These are phyloP conservation scores for Metrosideros polymorpha DNA, from an alignment of 441 rosid species.

Conservation along the genomic window DNA sequence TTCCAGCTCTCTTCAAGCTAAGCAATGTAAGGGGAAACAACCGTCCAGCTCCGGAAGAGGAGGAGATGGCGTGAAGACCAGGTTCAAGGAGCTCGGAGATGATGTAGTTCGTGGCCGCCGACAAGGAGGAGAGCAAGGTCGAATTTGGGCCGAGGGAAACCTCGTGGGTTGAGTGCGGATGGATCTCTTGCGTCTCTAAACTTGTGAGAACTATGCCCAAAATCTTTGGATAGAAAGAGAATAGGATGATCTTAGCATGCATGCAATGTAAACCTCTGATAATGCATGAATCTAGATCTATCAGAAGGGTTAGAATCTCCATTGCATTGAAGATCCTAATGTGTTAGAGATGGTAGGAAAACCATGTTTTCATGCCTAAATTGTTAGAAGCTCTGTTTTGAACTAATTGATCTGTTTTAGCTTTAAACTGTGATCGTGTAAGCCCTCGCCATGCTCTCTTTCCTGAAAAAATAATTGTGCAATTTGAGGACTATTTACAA, in stretches of 20 bases:
- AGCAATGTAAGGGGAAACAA: not conserved
- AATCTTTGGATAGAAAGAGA: not conserved
- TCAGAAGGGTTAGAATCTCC: not conserved
- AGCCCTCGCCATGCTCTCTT: not conserved
- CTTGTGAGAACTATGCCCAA: not conserved
- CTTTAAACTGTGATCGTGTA: not conserved
- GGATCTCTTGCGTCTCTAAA: not conserved
- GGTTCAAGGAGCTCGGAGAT: not conserved
- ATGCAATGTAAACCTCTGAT: not conserved
- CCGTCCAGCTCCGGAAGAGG: not conserved
- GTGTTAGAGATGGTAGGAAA: not conserved
- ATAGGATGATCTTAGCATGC: not conserved
- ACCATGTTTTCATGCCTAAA: not conserved
- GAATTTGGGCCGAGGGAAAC: not conserved
- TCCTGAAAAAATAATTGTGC: not conserved
- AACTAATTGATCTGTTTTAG: not conserved
- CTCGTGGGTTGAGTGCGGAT: not conserved
- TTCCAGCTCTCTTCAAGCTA: not conserved
- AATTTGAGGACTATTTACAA: not conserved
- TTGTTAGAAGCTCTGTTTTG: not conserved
- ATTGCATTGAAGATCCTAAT: not conserved
- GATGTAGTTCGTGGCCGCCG: not conserved
- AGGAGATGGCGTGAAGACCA: not conserved
- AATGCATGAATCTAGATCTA: not conserved
- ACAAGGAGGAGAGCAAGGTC: not conserved